Evolutionary conservation across 2,329 filamentous ascomycete genomes (phyloP).

Genomic region (Cercospora berteroae): DNA sequence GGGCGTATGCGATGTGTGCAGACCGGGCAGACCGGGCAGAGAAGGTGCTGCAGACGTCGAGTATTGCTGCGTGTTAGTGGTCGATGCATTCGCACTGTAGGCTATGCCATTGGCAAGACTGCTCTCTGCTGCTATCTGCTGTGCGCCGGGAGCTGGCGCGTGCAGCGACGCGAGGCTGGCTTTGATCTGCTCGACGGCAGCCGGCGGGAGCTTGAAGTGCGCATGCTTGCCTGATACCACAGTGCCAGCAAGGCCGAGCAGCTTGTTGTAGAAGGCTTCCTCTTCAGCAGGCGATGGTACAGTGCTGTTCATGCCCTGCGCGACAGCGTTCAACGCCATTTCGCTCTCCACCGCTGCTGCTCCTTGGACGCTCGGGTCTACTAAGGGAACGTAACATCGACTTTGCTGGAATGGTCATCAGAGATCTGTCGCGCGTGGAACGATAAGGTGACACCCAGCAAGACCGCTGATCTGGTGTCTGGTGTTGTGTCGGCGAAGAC

Average conservation of each 20-base stretch:
- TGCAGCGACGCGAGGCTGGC: constrained; percentile 19
- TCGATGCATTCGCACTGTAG: constrained; percentile 23
- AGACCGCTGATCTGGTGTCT: constrained; percentile 4
- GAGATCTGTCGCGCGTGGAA: constrained; percentile 1
- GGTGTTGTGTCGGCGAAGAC: constrained; percentile 1
- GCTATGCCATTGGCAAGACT: constrained; percentile 24
- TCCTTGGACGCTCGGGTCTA: constrained; percentile 19
- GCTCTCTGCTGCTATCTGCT: constrained; percentile 12
- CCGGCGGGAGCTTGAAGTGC: constrained; percentile 57
- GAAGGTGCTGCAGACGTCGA: constrained; percentile 11
- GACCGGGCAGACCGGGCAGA: constrained; percentile 27
- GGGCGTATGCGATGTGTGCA: constrained; percentile 18
- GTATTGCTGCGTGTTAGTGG: constrained; percentile 27
- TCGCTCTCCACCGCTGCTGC: constrained; percentile 9
- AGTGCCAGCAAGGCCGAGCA: constrained; percentile 75
- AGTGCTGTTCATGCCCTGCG: constrained; percentile 20
- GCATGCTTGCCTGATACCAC: constrained; percentile 75
- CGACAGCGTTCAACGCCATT: constrained; percentile 25
- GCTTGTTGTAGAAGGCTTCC: constrained; percentile 64
- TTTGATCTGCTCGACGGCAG: constrained; percentile 46
- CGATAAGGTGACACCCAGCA: not conserved
- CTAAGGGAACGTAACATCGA: constrained; percentile 18
- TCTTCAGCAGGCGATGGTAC: constrained; percentile 32
- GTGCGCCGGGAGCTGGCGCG: constrained; percentile 12
- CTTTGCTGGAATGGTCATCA: constrained; percentile 10